Conservation (phyloP, 257 asterid species). For the Scutellaria baicalensis region DNA sequence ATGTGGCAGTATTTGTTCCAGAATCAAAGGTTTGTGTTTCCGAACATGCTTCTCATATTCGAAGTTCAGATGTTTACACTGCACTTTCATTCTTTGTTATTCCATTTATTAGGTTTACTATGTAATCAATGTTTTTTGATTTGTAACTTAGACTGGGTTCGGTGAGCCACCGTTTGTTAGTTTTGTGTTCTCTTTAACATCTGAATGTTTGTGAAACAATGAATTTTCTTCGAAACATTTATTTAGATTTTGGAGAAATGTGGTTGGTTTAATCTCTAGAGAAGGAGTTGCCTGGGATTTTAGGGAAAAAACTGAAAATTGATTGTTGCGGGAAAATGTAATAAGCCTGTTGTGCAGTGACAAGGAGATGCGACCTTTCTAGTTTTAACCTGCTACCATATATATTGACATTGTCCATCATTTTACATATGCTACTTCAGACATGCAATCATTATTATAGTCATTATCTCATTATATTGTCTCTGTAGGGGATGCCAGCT, state of each 20-base stretch:
- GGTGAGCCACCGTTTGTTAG: background rate
- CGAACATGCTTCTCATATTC: background rate
- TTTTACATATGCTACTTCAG: background rate
- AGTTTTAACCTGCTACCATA: background rate
- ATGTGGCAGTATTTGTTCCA: constrained; percentile 83
- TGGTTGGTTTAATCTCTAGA: background rate
- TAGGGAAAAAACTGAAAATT: background rate
- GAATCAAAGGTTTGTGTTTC: constrained; percentile 69
- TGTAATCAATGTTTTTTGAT: background rate
- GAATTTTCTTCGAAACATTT: background rate
- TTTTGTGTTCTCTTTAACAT: background rate
- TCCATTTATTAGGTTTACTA: background rate
- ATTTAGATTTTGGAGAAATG: background rate
- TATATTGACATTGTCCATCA: background rate
- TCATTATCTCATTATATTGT: constrained; percentile 11
- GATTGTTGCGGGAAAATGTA: background rate
- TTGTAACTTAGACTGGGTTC: background rate
- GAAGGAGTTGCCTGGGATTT: background rate
- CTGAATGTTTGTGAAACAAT: background rate
- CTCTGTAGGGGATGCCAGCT: constrained; percentile 93
- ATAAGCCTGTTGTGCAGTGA: background rate
- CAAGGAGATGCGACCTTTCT: background rate
- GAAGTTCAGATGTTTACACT: background rate
- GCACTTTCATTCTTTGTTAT: background rate
- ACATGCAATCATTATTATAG: background rate